Evolutionary conservation across 129 eudicot genomes (phyloP), one percentile per base, ranked within the genome.

Genomic region (Apium graveolens): DNA sequence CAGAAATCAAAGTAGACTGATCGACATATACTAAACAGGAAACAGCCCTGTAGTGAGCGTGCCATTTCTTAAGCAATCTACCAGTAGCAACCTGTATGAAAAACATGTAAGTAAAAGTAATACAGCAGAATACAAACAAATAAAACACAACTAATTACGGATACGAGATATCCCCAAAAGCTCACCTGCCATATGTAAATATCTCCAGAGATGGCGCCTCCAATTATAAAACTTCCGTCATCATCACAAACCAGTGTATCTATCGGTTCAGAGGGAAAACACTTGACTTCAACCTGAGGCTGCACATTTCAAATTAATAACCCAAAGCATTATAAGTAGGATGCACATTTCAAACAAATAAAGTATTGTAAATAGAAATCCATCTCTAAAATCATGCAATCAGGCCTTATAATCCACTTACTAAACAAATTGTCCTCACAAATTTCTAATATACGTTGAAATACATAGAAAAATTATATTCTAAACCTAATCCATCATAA

Each of bases 271-370:
- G 97, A 91, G 2, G 97, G 98, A 81, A 93, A 93, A 78, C 98
- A 89, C 89, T 90, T 93, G 4, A 91, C 93, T 85, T 91, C 96
- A 44, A 83, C 88, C 82, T 89, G 97, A 78, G 98, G 96, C 97
- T 93, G 90, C 82, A 81, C 57, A 44, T 37, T 75, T 66, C 21
- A 76, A 51, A 27, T 31, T 76, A 45, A 41, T 5, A n/a, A 74
- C 68, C 14, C 31, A 75, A 20, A 7, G n/a, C 35, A 45, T 3
- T 32, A 27, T 44, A 12, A 74, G 20, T 12, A 38, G 27, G 3
- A n/a, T n/a, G n/a, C n/a, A n/a, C n/a, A n/a, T n/a, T n/a, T n/a
- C n/a, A n/a, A n/a, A n/a, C n/a, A n/a, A n/a, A n/a, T n/a, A n/a
- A n/a, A n/a, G n/a, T n/a, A n/a, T n/a, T n/a, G 0, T 21, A 26